Conservation (phyloP, 1,284 basidiomycete genomes). For the Schizopora paradoxa region DNA sequence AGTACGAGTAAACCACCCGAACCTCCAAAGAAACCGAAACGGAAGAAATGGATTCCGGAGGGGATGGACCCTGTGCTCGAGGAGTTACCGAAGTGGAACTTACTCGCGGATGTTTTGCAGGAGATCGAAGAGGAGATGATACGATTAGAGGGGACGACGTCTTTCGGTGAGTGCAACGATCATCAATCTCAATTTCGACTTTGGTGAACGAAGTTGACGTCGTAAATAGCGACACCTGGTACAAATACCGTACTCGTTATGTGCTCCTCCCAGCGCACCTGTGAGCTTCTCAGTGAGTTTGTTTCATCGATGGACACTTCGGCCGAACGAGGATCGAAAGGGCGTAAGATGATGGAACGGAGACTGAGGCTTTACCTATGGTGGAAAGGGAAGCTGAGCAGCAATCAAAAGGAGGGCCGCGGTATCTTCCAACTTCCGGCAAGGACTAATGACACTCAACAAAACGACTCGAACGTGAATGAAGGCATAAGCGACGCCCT, state of each 20-base stretch:
- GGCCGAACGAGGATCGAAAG: slow-evolving; percentile 54
- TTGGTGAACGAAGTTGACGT: slow-evolving; percentile 3
- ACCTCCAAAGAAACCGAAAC: slow-evolving; percentile 16
- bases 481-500: slow-evolving; percentile 37
- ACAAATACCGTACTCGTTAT: slow-evolving; percentile 83
- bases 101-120: slow-evolving; percentile 80
- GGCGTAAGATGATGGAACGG: slow-evolving; percentile 72
- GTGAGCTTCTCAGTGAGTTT: slow-evolving; percentile 73
- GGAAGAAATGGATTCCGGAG: slow-evolving; percentile 60
- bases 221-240: slow-evolving; percentile 46
- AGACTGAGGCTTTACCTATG: slow-evolving; percentile 71
- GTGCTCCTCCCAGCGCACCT: slow-evolving; percentile 79
- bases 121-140: slow-evolving; percentile 91
- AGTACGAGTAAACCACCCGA: slow-evolving; percentile 20
- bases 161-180: slow-evolving; percentile 9
- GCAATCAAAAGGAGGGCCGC: slow-evolving; percentile 33
- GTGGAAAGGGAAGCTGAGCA: slow-evolving; percentile 70
- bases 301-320: slow-evolving; percentile 60
- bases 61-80: slow-evolving; percentile 86
- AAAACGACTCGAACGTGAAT: neutral
- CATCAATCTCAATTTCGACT: slow-evolving; percentile 1
- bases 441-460: slow-evolving; percentile 16
- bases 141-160: slow-evolving; percentile 43
- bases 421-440: slow-evolving; percentile 20
- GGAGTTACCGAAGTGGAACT: slow-evolving; percentile 92